Conservation (phyloP, 768 basidiomycete species). For the Boletellus sp. region DNA sequence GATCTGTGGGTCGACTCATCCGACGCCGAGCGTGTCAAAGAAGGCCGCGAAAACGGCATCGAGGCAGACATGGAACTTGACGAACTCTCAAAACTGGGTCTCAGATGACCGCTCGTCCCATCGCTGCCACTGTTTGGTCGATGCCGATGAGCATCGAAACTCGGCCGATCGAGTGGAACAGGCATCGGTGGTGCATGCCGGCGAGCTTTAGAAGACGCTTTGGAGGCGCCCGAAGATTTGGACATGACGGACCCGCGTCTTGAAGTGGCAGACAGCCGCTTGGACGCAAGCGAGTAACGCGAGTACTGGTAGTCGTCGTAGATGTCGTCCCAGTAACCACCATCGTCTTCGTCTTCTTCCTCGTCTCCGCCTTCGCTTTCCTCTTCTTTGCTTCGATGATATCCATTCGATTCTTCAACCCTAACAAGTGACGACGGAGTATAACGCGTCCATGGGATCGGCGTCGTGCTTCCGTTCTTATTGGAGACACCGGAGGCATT, state of each 20-base stretch:
- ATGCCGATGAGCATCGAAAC: conserved; percentile 12
- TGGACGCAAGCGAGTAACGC: conserved; percentile 48
- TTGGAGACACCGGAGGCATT: conserved; percentile 1
- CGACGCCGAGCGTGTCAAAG: conserved; percentile 21
- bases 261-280: conserved; percentile 21
- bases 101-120: conserved; percentile 9
- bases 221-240: conserved; percentile 22
- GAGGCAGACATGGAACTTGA: conserved; percentile 16
- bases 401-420: not conserved
- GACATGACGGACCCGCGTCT: conserved; percentile 20
- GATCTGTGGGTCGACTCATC: conserved; percentile 21
- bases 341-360: conserved; percentile 29
- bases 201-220: conserved; percentile 24
- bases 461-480: conserved; percentile 1
- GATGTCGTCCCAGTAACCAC: conserved; percentile 67
- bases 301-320: conserved; percentile 82
- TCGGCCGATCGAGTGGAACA: conserved; percentile 20
- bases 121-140: conserved; percentile 24
- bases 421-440: conserved; percentile 23
- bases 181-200: conserved; percentile 27
- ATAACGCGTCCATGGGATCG: conserved; percentile 31
- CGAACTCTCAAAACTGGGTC: conserved; percentile 27
- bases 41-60: conserved; percentile 16
- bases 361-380: conserved; percentile 9
- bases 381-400: conserved; percentile 5